Evolutionary conservation across 2,329 filamentous ascomycete species (phyloP), one percentile per base, ranked within the genome.

Genomic region (Penicillium sclerotigenum): DNA sequence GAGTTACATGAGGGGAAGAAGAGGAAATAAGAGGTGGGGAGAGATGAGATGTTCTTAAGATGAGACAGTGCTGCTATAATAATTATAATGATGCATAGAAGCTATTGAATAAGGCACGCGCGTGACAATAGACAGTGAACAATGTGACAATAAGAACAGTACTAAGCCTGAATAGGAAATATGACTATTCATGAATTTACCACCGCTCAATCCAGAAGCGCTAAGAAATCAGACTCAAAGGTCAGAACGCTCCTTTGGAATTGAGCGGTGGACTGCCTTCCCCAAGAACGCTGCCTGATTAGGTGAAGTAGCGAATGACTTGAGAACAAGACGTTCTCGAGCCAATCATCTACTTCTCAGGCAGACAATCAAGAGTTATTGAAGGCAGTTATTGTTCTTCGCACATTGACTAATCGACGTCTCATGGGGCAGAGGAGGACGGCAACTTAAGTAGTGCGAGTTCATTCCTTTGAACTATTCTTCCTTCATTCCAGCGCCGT

Each of bases 331-430:
- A 73, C 71, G 71, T 53, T 66, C 65, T 58, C 49, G 29, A 42
- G 36, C 51, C 62, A 59, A 50, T 50, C 56, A 56, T 50, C 58
- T 56, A 41, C 66, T 62, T 70, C 64, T 64, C 69, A 68, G 62
- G 59, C 38, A 54, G 57, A 48, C 47, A 37, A 38, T 56, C 59
- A 62, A 66, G 65, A 65, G 71, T 73, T 73, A 68, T 61, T 31
- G 64, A 70, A 72, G 68, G 65, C 59, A 64, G 66, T 51, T 64
- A 66, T 82, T 66, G 64, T 83, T 96, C 81, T 96, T 81, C 90
- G 91, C 91, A 95, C 88, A 87, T 85, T 89, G 91, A 96, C 91
- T 94, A 87, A 92, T 94, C 87, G 88, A 86, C 90, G 91, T 85
- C 84, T 86, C 87, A 93, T 83, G 83, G 88, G 82, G 79, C 53